phyloP scores from a whole-genome alignment of 2,329 filamentous ascomycete species.

The Beauveria australis region DNA sequence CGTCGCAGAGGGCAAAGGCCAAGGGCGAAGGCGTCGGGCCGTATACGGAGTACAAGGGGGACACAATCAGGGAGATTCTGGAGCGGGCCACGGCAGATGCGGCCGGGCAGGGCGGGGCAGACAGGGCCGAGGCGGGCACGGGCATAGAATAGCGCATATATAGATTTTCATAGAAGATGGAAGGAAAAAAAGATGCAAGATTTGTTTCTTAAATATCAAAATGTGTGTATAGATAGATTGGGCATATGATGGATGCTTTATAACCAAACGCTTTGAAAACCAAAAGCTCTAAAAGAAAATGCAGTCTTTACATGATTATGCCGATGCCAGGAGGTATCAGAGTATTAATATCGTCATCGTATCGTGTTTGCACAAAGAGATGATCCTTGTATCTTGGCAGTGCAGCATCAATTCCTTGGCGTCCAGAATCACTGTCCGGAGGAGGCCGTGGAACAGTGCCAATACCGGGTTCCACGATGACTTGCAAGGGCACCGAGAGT shows the following conservation, averaged over 20 bases:
- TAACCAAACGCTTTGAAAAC: no score
- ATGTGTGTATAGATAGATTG: neutral
- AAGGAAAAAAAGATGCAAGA: no score
- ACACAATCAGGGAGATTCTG: constrained; percentile 28
- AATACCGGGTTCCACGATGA: neutral
- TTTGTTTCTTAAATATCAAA: no score
- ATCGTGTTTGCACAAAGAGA: neutral
- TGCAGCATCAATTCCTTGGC: neutral
- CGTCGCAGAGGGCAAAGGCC: constrained; percentile 20
- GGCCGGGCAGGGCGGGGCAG: neutral
- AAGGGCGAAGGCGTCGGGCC: constrained; percentile 24
- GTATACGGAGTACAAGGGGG: constrained; percentile 35
- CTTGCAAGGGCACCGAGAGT: neutral
- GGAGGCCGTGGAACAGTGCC: neutral
- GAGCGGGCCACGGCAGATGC: constrained; percentile 15
- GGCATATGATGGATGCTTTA: neutral
- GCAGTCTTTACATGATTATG: neutral
- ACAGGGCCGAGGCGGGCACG: neutral
- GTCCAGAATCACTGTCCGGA: neutral
- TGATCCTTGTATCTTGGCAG: neutral
- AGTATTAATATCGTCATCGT: neutral
- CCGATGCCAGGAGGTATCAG: neutral
- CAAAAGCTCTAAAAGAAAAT: no score
- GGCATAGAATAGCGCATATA: neutral
- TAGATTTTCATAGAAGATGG: no score